Percentiles rank a stretch among this genome's conserved stretches.
phyloP scores from a whole-genome alignment of 805 yeast species.

The Candida odintsovae region DNA sequence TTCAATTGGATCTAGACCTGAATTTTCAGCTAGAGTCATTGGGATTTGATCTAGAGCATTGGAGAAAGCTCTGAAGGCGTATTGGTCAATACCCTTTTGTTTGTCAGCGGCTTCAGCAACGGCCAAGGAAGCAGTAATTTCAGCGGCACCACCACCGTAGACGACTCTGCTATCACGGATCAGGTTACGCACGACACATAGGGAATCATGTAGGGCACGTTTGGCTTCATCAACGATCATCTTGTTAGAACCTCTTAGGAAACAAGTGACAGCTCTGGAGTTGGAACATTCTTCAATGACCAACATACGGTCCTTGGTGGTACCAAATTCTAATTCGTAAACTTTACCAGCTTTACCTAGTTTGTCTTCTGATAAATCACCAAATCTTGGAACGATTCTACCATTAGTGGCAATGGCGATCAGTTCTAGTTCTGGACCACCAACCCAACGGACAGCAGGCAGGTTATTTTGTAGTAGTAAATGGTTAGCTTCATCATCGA shows the following conservation, averaged over 20 bases:
- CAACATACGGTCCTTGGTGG: constrained; percentile 93
- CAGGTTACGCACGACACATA: constrained; percentile 95
- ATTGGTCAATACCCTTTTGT: constrained; percentile 94
- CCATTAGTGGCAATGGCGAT: constrained; percentile 98
- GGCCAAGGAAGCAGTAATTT: constrained; percentile 86
- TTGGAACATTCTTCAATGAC: constrained; percentile 87
- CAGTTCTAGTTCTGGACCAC: constrained; percentile 92
- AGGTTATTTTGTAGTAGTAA: constrained; percentile 78
- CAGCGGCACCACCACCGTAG: constrained; percentile 99
- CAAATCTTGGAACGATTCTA: constrained; percentile 94
- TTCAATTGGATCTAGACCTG: constrained; percentile 93
- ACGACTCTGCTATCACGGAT: constrained; percentile 89
- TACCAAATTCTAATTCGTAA: constrained; percentile 88
- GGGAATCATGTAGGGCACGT: constrained; percentile 93
- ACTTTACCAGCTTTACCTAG: constrained; percentile 85
- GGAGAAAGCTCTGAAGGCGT: constrained; percentile 94
- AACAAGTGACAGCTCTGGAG: constrained; percentile 84
- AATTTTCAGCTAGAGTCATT: constrained; percentile 92
- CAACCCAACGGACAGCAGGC: constrained; percentile 99
- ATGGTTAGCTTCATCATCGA: constrained; percentile 98
- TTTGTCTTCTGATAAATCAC: constrained; percentile 76
- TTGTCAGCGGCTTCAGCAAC: constrained; percentile 88
- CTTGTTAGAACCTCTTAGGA: constrained; percentile 91
- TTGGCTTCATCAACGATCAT: constrained; percentile 98
- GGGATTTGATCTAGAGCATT: constrained; percentile 89